Conservation (phyloP, 495 filamentous ascomycete genomes). For the Aspergillus avenaceus region DNA sequence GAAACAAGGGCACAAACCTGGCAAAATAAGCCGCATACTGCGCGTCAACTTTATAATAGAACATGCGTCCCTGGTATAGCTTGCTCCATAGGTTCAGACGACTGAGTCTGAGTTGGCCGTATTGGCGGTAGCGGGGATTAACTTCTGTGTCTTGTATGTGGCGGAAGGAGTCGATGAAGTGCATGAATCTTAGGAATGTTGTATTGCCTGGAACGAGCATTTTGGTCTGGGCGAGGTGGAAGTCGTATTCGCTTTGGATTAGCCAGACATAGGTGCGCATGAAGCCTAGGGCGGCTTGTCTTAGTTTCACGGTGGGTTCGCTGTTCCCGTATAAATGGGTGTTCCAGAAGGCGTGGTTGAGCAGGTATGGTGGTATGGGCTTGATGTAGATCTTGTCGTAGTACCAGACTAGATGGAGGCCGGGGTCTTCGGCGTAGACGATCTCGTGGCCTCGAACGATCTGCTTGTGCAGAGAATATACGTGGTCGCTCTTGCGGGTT, state of each 20-base stretch:
- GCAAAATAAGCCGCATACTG: slow-evolving; percentile 24
- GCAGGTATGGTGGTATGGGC: not conserved
- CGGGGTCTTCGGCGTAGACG: not conserved
- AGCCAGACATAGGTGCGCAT: slow-evolving; percentile 36
- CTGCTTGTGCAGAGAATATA: not conserved
- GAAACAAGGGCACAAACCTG: slow-evolving; percentile 19
- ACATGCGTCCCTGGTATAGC: slow-evolving; percentile 6
- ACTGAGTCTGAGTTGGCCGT: slow-evolving; percentile 36
- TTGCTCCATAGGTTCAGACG: slow-evolving; percentile 27
- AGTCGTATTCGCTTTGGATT: slow-evolving; percentile 34
- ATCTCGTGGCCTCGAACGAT: not conserved
- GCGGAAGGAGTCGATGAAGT: not conserved
- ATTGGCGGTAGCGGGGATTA: slow-evolving; percentile 27
- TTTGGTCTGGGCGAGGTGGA: slow-evolving; percentile 26
- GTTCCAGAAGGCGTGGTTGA: not conserved
- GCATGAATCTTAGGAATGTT: not conserved
- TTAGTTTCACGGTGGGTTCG: not conserved
- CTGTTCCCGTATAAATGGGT: too few relatives aligned
- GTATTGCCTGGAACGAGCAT: not conserved
- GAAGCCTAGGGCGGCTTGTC: slow-evolving; percentile 34
- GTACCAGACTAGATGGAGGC: not conserved
- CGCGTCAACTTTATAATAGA: slow-evolving; percentile 16
- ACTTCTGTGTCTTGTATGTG: slow-evolving; percentile 7
- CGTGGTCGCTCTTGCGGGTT: too few relatives aligned
- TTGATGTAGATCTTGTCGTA: not conserved